phyloP scores from a whole-genome alignment of 768 basidiomycete genomes.

The Pleurotus tuoliensis region DNA sequence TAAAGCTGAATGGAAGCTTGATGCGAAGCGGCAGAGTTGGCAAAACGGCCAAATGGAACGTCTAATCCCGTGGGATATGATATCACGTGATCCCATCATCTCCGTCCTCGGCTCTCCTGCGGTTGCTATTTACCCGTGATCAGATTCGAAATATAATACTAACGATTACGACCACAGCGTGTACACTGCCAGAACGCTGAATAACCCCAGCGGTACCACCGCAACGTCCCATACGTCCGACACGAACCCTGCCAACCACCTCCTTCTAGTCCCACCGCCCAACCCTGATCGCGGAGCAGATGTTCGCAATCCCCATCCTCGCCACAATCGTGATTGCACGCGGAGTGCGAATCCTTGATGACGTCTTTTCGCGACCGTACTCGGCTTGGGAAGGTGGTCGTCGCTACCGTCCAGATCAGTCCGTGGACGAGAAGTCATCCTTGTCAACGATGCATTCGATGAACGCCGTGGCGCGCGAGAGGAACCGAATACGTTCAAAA shows the following conservation, averaged over 20 bases:
- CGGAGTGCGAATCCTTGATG: background rate
- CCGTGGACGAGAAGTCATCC: background rate
- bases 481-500: background rate
- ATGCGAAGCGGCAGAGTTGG: background rate
- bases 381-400: background rate
- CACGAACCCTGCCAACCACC: constrained; percentile 25
- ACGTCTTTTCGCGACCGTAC: background rate
- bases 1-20: constrained; percentile 8
- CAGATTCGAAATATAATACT: background rate
- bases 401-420: background rate
- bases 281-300: background rate
- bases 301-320: background rate
- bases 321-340: constrained; percentile 2
- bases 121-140: background rate
- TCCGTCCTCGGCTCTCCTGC: background rate
- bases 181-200: constrained; percentile 20
- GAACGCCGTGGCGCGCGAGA: background rate
- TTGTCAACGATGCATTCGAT: background rate
- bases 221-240: constrained; percentile 40
- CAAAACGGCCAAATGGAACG: constrained; percentile 3
- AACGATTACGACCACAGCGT: background rate
- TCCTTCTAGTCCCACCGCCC: background rate
- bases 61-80: background rate
- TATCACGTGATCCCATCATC: background rate
- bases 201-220: constrained; percentile 36